Evolutionary conservation across 208 protist genomes (phyloP).

Genomic region (Endotrypanum monterogeii): DNA sequence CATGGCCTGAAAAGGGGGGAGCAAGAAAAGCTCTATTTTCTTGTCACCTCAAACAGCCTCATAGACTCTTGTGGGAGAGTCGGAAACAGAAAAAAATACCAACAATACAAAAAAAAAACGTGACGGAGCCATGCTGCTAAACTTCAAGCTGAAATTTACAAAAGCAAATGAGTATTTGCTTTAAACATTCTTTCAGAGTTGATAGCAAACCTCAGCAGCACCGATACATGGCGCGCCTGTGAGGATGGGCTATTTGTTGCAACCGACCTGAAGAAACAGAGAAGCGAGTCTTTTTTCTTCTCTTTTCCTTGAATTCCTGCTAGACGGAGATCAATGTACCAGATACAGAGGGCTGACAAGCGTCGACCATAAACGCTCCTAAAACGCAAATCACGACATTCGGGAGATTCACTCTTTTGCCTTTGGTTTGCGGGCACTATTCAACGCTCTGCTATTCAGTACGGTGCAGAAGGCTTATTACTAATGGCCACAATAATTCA

Average conservation of each 20-base stretch:
- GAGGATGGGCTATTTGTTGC: slow-evolving; percentile 6
- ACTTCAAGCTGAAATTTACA: slow-evolving; percentile 24
- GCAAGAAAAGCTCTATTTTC: neutral
- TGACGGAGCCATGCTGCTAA: neutral
- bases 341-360: slow-evolving; percentile 42
- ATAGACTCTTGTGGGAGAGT: neutral
- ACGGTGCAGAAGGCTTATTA: too few relatives aligned
- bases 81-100: neutral
- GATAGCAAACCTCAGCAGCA: slow-evolving; percentile 24
- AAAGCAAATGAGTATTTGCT: slow-evolving; percentile 24
- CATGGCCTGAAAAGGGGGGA: slow-evolving; percentile 11
- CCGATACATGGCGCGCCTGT: slow-evolving; percentile 26
- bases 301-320: slow-evolving; percentile 20
- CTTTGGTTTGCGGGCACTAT: too few relatives aligned
- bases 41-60: neutral
- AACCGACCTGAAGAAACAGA: slow-evolving; percentile 23
- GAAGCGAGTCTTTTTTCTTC: slow-evolving; percentile 40
- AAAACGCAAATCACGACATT: slow-evolving; percentile 35
- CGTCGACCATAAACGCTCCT: slow-evolving; percentile 15
- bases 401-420: slow-evolving; percentile 26
- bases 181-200: slow-evolving; percentile 33
- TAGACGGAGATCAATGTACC: slow-evolving; percentile 40
- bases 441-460: too few relatives aligned
- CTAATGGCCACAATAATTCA: too few relatives aligned
- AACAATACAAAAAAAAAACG: neutral